A percentile compares a stretch with the other conserved stretches of the same genome.
Conservation (phyloP, 148 eudicot species). For the Spergularia marina region DNA sequence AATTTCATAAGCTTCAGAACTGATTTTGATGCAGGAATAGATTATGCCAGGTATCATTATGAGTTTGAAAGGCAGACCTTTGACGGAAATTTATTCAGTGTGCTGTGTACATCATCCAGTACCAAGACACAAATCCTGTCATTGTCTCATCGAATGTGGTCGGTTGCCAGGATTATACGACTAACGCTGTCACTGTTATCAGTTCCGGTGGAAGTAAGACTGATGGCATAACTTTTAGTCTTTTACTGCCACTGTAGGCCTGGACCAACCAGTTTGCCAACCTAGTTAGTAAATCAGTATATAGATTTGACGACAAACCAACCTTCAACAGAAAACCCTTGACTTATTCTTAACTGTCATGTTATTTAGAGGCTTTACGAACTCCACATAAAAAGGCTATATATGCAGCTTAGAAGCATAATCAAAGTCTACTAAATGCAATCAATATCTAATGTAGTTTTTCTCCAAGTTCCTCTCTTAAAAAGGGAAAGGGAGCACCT, state of each 20-base stretch:
- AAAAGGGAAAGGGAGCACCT: constrained; percentile 30
- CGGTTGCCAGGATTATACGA: neutral
- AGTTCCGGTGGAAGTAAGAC: neutral
- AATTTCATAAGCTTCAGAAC: too few species aligned
- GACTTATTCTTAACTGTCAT: constrained; percentile 12
- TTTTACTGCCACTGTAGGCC: neutral
- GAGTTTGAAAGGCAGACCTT: too few species aligned
- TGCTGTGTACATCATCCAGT: neutral
- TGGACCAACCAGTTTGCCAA: constrained; percentile 8
- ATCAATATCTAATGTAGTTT: constrained; percentile 9
- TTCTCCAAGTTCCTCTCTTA: constrained; percentile 6
- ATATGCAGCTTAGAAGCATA: neutral
- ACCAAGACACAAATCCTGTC: neutral
- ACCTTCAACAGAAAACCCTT: neutral
- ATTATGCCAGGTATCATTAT: too few species aligned
- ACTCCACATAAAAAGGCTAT: constrained; percentile 1
- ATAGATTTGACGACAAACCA: neutral
- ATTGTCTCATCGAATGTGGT: neutral
- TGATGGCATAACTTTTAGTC: neutral
- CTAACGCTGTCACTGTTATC: neutral
- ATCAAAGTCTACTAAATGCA: constrained; percentile 16
- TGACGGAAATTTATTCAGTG: too few species aligned
- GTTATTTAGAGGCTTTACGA: constrained; percentile 12
- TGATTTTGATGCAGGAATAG: too few species aligned
- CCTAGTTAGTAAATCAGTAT: neutral